phyloP scores from a whole-genome alignment of 176 grass and related monocot species.

The Rhipidocladum racemiflorum region DNA sequence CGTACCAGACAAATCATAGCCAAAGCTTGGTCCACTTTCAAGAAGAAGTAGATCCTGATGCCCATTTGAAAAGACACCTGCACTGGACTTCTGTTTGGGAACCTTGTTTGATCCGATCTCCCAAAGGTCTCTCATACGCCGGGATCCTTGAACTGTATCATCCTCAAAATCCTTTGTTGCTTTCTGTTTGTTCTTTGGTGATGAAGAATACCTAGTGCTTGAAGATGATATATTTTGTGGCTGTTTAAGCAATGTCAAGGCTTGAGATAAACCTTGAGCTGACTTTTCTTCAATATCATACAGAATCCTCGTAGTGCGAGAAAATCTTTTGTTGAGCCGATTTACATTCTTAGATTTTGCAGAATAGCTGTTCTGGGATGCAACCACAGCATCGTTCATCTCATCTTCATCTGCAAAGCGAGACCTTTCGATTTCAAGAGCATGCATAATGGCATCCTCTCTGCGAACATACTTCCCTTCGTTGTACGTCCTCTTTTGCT shows the following conservation, averaged over 20 bases:
- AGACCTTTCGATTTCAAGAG: slow-evolving; percentile 84
- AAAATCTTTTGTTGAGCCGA: slow-evolving; percentile 51
- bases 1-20: slow-evolving; percentile 43
- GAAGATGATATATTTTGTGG: slow-evolving; percentile 53
- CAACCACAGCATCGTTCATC: slow-evolving; percentile 20
- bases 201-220: slow-evolving; percentile 61
- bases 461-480: slow-evolving; percentile 97
- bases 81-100: slow-evolving; percentile 48
- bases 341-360: slow-evolving; percentile 59
- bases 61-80: slow-evolving; percentile 27
- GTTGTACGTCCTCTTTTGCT: slow-evolving; percentile 49
- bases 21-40: slow-evolving; percentile 44
- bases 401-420: slow-evolving; percentile 44
- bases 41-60: slow-evolving; percentile 43
- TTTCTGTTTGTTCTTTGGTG: slow-evolving; percentile 63
- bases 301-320: slow-evolving; percentile 27
- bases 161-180: slow-evolving; percentile 60
- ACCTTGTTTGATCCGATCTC: slow-evolving; percentile 71
- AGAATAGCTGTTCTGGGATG: slow-evolving; percentile 33
- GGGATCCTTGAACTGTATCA: slow-evolving; percentile 58
- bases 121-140: slow-evolving; percentile 85
- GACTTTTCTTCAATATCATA: slow-evolving; percentile 47
- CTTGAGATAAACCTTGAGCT: slow-evolving; percentile 49
- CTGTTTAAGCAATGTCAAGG: slow-evolving; percentile 41
- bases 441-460: slow-evolving; percentile 96